A percentile compares a stretch with the other conserved stretches of the same genome.
Conservation (phyloP, 2,329 filamentous ascomycete species). For the Aspergillus novoparasiticus region DNA sequence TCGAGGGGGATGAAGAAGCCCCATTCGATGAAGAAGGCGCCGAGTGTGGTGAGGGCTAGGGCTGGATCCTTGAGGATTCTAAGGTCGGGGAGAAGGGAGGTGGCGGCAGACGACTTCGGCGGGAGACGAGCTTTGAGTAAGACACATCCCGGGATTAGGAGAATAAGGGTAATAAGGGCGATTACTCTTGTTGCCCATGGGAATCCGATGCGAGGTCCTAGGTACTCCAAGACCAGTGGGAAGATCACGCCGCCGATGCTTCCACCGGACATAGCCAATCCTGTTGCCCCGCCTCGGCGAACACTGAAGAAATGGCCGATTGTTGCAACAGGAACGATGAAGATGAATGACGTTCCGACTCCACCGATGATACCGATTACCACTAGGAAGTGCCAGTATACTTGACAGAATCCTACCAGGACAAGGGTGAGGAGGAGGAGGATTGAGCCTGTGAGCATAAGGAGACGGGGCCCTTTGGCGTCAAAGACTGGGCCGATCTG, state of each 20-base stretch:
- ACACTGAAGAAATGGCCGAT: constrained; percentile 37
- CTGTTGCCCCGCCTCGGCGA: constrained; percentile 35
- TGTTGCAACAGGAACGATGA: constrained; percentile 32
- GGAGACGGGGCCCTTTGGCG: constrained; percentile 25
- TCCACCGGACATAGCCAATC: constrained; percentile 36
- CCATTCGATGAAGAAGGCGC: constrained; percentile 27
- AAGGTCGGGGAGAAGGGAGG: constrained; percentile 21
- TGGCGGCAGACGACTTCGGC: constrained; percentile 15
- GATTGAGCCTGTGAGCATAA: constrained; percentile 26
- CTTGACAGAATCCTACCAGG: constrained; percentile 15
- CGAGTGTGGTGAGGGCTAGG: constrained; percentile 21
- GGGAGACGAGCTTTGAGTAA: constrained; percentile 17
- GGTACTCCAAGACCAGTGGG: constrained; percentile 32
- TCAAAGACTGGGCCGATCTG: constrained; percentile 37
- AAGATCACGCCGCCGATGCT: constrained; percentile 37
- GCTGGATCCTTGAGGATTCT: constrained; percentile 21
- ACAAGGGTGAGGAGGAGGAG: constrained; percentile 17
- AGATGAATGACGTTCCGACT: constrained; percentile 40
- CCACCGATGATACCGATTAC: constrained; percentile 44
- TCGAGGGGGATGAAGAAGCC: constrained; percentile 29
- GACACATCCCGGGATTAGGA: constrained; percentile 28
- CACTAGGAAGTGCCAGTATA: constrained; percentile 49
- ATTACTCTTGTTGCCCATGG: constrained; percentile 42
- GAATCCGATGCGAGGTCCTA: constrained; percentile 33
- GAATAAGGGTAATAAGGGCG: constrained; percentile 35